Base-by-base conservation (phyloP, 257 asterid species). In the Przewalskia tangutica region DNA sequence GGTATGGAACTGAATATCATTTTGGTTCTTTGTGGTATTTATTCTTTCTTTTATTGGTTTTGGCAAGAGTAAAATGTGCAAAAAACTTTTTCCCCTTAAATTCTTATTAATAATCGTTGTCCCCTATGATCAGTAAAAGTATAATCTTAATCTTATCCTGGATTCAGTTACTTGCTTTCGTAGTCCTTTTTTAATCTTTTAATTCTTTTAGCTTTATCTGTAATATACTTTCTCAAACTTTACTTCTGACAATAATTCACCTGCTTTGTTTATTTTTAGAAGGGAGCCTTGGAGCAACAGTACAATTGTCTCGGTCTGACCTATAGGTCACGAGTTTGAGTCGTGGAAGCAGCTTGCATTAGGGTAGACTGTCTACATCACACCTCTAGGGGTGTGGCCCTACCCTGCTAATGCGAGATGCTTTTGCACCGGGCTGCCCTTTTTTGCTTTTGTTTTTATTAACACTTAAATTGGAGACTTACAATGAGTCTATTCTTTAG, bases 401-500 rank as follows among this genome's bases (percentile, higher is more conserved):
- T 27, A 27, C 32, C 32, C 32, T 27, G 32, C 32, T 27, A 27
- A 27, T 27, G 32, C 32, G 32, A 27, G 32, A 27, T 27, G 32
- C 32, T 27, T 27, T 27, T 27, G 32, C 32, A 27, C 32, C 32
- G 32, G 32, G 32, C 32, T 27, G 1, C 32, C 32, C 1, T 27
- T 27, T 27, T 27, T 27, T 27, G 32, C 7, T n/a, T 23, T 20
- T 34, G 9, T 66, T 70, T 42, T 81, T 10, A 46, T 56, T 27
- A 64, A 16, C 55, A 32, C 80, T 63, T 70, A 11, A 27, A 14
- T 58, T n/a, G 51, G 82, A 76, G 80, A 67, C 68, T 86, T 80
- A 75, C 81, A 82, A 77, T 6, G 67, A 6, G 84, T 66, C 77
- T 62, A 51, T 86, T 73, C 81, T 86, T 27, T 88, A 95, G 98